These are phyloP conservation scores for Rhododendron kiyosumense DNA, from an alignment of 148 eudicot species.

Conservation along the genomic window DNA sequence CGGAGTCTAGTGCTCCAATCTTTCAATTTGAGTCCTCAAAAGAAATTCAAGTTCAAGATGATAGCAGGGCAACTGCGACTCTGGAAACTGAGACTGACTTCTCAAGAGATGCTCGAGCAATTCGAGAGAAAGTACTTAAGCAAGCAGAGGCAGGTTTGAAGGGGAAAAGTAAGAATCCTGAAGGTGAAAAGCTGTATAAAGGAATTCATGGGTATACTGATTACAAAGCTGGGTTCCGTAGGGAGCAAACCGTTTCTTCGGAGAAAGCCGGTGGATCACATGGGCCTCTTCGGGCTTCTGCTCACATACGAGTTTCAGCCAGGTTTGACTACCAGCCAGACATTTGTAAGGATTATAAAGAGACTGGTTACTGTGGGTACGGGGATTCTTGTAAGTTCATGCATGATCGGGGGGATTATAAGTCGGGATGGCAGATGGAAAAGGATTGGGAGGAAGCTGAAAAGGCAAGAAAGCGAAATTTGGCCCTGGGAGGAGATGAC, in stretches of 20 bases:
- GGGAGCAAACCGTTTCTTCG: slow-evolving; percentile 80
- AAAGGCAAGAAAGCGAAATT: slow-evolving; percentile 65
- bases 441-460: slow-evolving; percentile 92
- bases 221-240: slow-evolving; percentile 88
- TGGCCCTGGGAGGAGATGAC: slow-evolving; percentile 62
- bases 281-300: slow-evolving; percentile 94
- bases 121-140: slow-evolving; percentile 77
- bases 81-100: slow-evolving; percentile 89
- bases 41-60: slow-evolving; percentile 70
- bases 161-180: slow-evolving; percentile 45
- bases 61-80: slow-evolving; percentile 89
- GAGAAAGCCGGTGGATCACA: slow-evolving; percentile 95
- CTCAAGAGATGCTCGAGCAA: slow-evolving; percentile 73
- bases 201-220: slow-evolving; percentile 84
- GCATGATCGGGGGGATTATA: slow-evolving; percentile 96
- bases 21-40: slow-evolving; percentile 81
- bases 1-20: slow-evolving; percentile 27
- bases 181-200: slow-evolving; percentile 69
- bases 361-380: slow-evolving; percentile 97
- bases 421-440: slow-evolving; percentile 94
- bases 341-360: slow-evolving; percentile 92
- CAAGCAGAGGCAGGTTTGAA: slow-evolving; percentile 69
- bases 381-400: slow-evolving; percentile 96
- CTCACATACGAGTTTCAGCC: slow-evolving; percentile 85
- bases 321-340: slow-evolving; percentile 97